Evolutionary conservation across 805 yeast genomes (phyloP).

Genomic region (Teunomyces lycoperdinae): DNA sequence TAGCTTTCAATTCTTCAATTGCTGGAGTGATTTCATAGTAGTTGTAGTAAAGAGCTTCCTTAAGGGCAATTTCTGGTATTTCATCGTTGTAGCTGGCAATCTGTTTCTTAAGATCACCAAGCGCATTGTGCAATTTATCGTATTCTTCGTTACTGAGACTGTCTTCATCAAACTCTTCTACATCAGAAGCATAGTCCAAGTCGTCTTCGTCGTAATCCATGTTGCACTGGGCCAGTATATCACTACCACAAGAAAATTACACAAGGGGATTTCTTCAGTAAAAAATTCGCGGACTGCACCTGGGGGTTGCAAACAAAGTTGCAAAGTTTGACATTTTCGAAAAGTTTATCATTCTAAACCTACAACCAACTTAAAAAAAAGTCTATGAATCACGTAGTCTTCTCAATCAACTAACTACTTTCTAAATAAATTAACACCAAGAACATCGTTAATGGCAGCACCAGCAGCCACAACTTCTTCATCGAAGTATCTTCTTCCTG

Average conservation of each 20-base stretch:
- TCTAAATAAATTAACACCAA: conserved; percentile 26
- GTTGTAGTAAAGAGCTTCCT: conserved; percentile 58
- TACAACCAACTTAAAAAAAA: neutral
- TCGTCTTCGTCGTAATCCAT: conserved; percentile 23
- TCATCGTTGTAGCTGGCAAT: conserved; percentile 39
- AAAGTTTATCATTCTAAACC: neutral
- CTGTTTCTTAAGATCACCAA: conserved; percentile 42
- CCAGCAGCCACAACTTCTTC: conserved; percentile 55
- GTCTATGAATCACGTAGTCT: neutral
- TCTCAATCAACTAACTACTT: conserved; percentile 10
- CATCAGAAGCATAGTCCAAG: conserved; percentile 26
- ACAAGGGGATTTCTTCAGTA: neutral
- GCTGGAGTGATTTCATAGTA: conserved; percentile 55
- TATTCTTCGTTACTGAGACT: conserved; percentile 38
- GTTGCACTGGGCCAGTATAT: neutral
- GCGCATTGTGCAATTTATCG: conserved; percentile 37
- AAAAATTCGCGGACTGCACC: neutral
- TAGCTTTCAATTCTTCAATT: conserved; percentile 42
- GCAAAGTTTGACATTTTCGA: neutral
- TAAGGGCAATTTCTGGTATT: conserved; percentile 49
- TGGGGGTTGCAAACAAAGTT: neutral
- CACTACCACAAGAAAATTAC: neutral
- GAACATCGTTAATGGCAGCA: conserved; percentile 35
- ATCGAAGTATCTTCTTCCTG: conserved; percentile 53
- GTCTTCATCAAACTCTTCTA: conserved; percentile 38